phyloP scores from a whole-genome alignment of 805 yeast genomes.

The Teunomyces barrocoloradensis region DNA sequence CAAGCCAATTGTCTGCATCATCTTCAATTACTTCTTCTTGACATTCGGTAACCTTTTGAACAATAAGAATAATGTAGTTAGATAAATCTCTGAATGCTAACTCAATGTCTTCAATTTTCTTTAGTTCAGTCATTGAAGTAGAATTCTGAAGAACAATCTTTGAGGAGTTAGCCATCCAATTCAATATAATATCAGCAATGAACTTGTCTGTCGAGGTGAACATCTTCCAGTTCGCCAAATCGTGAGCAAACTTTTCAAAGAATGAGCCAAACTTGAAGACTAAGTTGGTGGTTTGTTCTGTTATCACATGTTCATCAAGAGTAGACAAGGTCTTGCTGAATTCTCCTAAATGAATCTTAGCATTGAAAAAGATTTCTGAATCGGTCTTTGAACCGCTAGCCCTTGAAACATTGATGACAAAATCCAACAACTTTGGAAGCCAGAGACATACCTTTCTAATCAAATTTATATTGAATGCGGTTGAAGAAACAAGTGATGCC shows the following conservation, averaged over 20 bases:
- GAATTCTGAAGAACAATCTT: slow-evolving; percentile 7
- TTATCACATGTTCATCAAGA: slow-evolving; percentile 18
- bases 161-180: slow-evolving; percentile 39
- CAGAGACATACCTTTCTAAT: slow-evolving; percentile 18
- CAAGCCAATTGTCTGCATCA: slow-evolving; percentile 68
- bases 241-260: slow-evolving; percentile 18
- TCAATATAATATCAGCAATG: slow-evolving; percentile 45
- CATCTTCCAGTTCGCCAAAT: slow-evolving; percentile 35
- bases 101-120: slow-evolving; percentile 41
- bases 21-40: slow-evolving; percentile 34
- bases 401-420: slow-evolving; percentile 20
- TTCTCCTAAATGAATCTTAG: slow-evolving; percentile 15
- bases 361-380: slow-evolving; percentile 13
- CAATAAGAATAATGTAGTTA: slow-evolving; percentile 59
- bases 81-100: slow-evolving; percentile 47
- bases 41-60: slow-evolving; percentile 55
- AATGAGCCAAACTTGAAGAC: slow-evolving; percentile 20
- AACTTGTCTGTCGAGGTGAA: slow-evolving; percentile 36
- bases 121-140: slow-evolving; percentile 2
- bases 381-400: slow-evolving; percentile 10
- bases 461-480: slow-evolving; percentile 14
- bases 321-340: slow-evolving; percentile 12
- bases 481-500: slow-evolving; percentile 18
- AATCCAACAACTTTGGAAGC: slow-evolving; percentile 39
- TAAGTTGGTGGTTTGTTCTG: slow-evolving; percentile 14